Percentiles rank a stretch among this genome's conserved stretches.
Conservation (phyloP, 2,329 filamentous ascomycete species). For the Sarocladiaceae sp. region DNA sequence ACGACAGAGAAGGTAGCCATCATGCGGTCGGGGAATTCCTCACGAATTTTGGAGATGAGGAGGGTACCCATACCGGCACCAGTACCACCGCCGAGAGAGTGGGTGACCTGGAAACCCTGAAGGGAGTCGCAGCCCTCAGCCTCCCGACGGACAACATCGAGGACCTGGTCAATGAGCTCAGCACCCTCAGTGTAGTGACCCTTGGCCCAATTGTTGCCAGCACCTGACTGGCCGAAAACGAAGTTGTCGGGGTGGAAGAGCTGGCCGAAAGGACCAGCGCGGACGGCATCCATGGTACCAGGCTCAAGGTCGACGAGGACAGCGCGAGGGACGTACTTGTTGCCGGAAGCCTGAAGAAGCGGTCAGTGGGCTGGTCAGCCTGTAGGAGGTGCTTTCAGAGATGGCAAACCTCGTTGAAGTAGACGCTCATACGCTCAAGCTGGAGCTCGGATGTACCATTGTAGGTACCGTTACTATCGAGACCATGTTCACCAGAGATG, state of each 20-base stretch:
- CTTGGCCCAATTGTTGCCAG: slow-evolving; percentile 99
- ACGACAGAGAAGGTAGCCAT: slow-evolving; percentile 99
- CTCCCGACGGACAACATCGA: slow-evolving; percentile 97
- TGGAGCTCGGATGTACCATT: slow-evolving; percentile 97
- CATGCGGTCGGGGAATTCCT: slow-evolving; percentile 99
- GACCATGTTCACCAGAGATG: slow-evolving; percentile 87
- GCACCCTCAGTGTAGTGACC: slow-evolving; percentile 99
- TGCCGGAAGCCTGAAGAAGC: slow-evolving; percentile 68
- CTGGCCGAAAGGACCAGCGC: slow-evolving; percentile 94
- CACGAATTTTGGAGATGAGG: slow-evolving; percentile 99
- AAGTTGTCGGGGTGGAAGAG: slow-evolving; percentile 99
- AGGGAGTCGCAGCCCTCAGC: slow-evolving; percentile 99
- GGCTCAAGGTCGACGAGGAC: slow-evolving; percentile 99
- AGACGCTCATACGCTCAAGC: slow-evolving; percentile 99
- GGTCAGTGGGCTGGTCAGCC: slow-evolving; percentile 5
- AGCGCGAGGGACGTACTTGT: slow-evolving; percentile 99
- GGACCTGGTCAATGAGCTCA: slow-evolving; percentile 95
- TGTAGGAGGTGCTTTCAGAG: no score
- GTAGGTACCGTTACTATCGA: slow-evolving; percentile 97
- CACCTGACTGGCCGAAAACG: slow-evolving; percentile 98
- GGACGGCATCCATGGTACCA: slow-evolving; percentile 99
- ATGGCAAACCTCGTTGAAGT: slow-evolving; percentile 81
- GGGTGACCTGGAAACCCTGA: slow-evolving; percentile 99
- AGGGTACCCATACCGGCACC: slow-evolving; percentile 99
- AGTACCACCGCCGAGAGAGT: slow-evolving; percentile 99